These are phyloP conservation scores for Loxodes magnus DNA, from an alignment of 73 alveolate species.

Conservation along the genomic window DNA sequence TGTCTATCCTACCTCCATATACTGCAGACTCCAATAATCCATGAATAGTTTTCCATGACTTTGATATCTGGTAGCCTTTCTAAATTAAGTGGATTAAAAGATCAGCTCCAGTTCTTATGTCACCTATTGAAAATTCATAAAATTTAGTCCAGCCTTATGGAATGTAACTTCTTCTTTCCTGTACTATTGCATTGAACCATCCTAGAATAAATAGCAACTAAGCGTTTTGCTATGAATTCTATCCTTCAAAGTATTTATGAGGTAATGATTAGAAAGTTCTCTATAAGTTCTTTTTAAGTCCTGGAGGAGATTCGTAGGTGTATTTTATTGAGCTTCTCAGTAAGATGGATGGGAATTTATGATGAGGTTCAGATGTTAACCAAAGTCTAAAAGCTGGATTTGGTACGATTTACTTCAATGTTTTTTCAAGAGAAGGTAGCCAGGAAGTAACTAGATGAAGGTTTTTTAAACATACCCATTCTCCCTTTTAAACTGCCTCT, in stretches of 20 bases:
- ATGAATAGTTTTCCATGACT: constrained; percentile 93
- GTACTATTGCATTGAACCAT: constrained; percentile 98
- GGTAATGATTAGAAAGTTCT: constrained; percentile 89
- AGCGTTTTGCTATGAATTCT: constrained; percentile 71
- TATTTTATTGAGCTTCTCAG: constrained; percentile 92
- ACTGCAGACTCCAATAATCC: constrained; percentile 98
- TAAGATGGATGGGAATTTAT: constrained; percentile 96
- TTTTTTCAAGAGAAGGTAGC: constrained; percentile 96
- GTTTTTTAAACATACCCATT: constrained; percentile 98
- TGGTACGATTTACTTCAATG: constrained; percentile 72
- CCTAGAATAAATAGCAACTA: constrained; percentile 94
- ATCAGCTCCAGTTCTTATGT: constrained; percentile 88
- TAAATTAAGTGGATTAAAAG: constrained; percentile 57
- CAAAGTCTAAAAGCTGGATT: constrained; percentile 95
- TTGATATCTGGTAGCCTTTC: constrained; percentile 37
- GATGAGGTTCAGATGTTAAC: constrained; percentile 99
- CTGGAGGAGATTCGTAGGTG: constrained; percentile 99
- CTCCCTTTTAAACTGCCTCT: constrained; percentile 96
- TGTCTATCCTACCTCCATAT: constrained; percentile 99
- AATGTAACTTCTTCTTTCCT: constrained; percentile 98
- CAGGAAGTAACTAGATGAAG: constrained; percentile 98
- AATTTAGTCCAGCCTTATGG: constrained; percentile 99
- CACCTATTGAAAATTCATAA: constrained; percentile 99
- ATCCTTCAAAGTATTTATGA: constrained; percentile 63
- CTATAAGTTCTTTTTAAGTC: constrained; percentile 95